These are phyloP conservation scores for Euphorbia celastroides DNA, from an alignment of 441 rosid species.

Conservation along the genomic window DNA sequence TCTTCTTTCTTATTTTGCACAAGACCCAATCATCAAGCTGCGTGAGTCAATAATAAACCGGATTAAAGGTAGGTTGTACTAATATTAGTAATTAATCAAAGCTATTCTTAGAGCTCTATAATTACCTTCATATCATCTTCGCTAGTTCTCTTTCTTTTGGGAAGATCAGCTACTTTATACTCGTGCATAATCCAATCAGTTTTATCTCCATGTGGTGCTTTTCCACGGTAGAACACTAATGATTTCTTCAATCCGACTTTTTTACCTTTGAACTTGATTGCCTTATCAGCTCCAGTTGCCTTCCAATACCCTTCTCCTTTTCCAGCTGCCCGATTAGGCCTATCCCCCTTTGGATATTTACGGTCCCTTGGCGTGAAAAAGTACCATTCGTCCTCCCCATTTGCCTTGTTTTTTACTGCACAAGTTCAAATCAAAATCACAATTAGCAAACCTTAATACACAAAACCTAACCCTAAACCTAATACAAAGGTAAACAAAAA, in stretches of 20 bases:
- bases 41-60: background rate
- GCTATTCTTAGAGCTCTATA: background rate
- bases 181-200: constrained; percentile 35
- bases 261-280: background rate
- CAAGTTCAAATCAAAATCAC: too few relatives aligned
- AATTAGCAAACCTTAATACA: too few relatives aligned
- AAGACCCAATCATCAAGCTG: constrained; percentile 32
- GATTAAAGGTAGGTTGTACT: too few relatives aligned
- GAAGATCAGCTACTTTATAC: constrained; percentile 17
- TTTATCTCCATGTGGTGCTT: constrained; percentile 16
- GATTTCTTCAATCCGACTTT: constrained; percentile 25
- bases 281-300: constrained; percentile 28
- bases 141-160: background rate
- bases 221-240: constrained; percentile 26
- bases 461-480: too few relatives aligned
- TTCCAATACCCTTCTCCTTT: constrained; percentile 29
- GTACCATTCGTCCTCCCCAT: constrained; percentile 28
- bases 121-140: constrained; percentile 24
- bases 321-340: constrained; percentile 27
- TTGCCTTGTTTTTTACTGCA: constrained; percentile 13
- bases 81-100: background rate
- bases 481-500: too few relatives aligned
- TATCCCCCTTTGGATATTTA: constrained; percentile 26
- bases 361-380: constrained; percentile 32
- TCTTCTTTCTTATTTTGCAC: constrained; percentile 23